Evolutionary conservation across 768 basidiomycete genomes (phyloP), one percentile per base, ranked within the genome.

Genomic region (Pisolithus microcarpus): DNA sequence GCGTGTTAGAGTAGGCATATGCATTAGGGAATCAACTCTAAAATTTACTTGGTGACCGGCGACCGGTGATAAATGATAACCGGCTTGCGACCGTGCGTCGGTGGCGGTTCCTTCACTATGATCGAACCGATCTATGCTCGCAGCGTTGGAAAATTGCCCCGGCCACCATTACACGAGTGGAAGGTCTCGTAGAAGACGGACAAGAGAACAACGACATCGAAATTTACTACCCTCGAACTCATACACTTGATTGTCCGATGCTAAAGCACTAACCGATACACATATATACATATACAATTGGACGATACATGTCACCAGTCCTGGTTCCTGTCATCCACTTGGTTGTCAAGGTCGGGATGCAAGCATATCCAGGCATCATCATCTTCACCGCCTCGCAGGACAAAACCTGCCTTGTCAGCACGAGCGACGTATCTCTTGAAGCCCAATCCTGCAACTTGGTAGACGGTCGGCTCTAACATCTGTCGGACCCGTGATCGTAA

Each of bases 121-220:
- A 26, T 5, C 7, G 26, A 26, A 26, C 26, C 4, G 26, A 11
- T 9, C 11, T 84, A 8, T 23, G 21, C 21, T 23, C 21, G 21
- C 2, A 23, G 21, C 21, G 21, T 23, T 23, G 21, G 21, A 23
- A 23, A 23, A 23, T 2, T 4, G 21, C 21, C 21, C 21, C 21
- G 4, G 21, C 21, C 21, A 23, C 21, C 21, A 23, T 4, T 23
- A 23, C 21, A 23, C 21, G 21, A 23, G 21, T 23, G 21, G 67
- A 69, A 34, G 59, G 62, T 10, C 66, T 86, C 19, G 65, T 82
- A n/a, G 72, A 76, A 38, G 74, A 70, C 5, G 61, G 1, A 26
- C 26, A 6, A 6, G 26, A 69, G 21, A 68, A 78, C 52, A 78
- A 78, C 48, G 84, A 85, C 59, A 77, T 76, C 11, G 65, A 78